These are phyloP conservation scores for Hypsizygus marmoreus DNA, from an alignment of 768 basidiomycete genomes.

Conservation along the genomic window DNA sequence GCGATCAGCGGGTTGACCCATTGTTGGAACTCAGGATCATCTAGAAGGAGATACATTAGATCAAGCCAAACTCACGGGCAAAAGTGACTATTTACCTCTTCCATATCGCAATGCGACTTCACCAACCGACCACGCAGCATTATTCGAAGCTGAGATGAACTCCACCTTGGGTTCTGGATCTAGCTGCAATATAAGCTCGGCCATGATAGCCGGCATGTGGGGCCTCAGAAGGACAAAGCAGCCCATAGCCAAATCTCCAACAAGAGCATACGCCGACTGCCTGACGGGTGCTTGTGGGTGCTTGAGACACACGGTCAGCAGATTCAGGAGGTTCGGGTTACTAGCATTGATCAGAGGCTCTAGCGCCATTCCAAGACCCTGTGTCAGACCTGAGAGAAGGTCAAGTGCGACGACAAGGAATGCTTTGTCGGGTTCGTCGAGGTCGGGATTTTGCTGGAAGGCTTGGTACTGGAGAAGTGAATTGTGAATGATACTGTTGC, in stretches of 20 bases:
- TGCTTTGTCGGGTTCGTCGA: constrained; percentile 94
- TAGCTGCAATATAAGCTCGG: constrained; percentile 85
- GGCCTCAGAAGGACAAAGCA: constrained; percentile 88
- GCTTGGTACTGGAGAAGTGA: constrained; percentile 85
- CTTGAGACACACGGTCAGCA: constrained; percentile 89
- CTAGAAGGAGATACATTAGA: constrained; percentile 31
- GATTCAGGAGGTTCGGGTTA: constrained; percentile 75
- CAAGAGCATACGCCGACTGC: constrained; percentile 96
- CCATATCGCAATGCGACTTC: constrained; percentile 95
- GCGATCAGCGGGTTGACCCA: constrained; percentile 88
- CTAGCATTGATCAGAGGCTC: constrained; percentile 68
- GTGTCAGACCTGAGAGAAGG: constrained; percentile 91
- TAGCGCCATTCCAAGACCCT: constrained; percentile 83
- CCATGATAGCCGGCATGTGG: constrained; percentile 86
- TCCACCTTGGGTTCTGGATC: constrained; percentile 92
- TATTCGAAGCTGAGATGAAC: constrained; percentile 96
- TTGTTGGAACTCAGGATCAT: constrained; percentile 86
- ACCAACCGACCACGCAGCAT: constrained; percentile 99
- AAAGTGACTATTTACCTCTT: constrained; percentile 50
- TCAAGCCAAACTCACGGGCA: neutral
- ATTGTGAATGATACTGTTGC: constrained; percentile 80
- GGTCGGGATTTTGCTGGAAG: constrained; percentile 84
- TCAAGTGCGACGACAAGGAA: constrained; percentile 99
- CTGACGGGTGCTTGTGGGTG: constrained; percentile 95
- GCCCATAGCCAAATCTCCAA: constrained; percentile 97